These are phyloP conservation scores for Eucalyptus caleyi DNA, from an alignment of 345 rosid species.

Conservation along the genomic window DNA sequence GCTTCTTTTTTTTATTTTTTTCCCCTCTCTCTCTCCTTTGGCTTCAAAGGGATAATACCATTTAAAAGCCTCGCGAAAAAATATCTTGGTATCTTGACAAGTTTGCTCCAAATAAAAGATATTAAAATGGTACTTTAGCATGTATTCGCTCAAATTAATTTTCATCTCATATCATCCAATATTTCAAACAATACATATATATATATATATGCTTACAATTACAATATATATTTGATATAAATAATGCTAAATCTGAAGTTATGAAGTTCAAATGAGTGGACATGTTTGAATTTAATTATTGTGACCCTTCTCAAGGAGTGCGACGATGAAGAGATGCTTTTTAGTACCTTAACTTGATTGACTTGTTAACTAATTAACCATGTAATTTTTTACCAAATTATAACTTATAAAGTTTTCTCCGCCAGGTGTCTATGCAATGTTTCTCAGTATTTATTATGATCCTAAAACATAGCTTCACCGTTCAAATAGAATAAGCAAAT, in stretches of 20 bases:
- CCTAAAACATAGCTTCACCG: rapidly evolving
- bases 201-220: not conserved
- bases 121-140: too few relatives aligned
- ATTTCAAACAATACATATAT: too few relatives aligned
- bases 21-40: not conserved
- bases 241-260: rapidly evolving
- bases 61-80: not conserved
- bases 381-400: too few relatives aligned
- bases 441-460: too few relatives aligned
- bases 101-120: not conserved
- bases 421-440: not conserved
- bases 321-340: rapidly evolving
- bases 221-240: rapidly evolving
- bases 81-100: not conserved
- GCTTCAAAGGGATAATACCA: not conserved
- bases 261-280: rapidly evolving
- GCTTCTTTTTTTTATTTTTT: rapidly evolving
- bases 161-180: not conserved
- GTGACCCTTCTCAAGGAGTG: rapidly evolving
- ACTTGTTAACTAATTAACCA: rapidly evolving
- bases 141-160: too few relatives aligned
- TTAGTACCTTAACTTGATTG: too few relatives aligned
- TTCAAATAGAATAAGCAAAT: too few relatives aligned
- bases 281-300: too few relatives aligned
- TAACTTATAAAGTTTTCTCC: not conserved